A percentile compares a stretch with the other conserved stretches of the same genome.
These are phyloP conservation scores for Boletus reticuloceps DNA, from an alignment of 768 basidiomycete species.

Conservation along the genomic window DNA sequence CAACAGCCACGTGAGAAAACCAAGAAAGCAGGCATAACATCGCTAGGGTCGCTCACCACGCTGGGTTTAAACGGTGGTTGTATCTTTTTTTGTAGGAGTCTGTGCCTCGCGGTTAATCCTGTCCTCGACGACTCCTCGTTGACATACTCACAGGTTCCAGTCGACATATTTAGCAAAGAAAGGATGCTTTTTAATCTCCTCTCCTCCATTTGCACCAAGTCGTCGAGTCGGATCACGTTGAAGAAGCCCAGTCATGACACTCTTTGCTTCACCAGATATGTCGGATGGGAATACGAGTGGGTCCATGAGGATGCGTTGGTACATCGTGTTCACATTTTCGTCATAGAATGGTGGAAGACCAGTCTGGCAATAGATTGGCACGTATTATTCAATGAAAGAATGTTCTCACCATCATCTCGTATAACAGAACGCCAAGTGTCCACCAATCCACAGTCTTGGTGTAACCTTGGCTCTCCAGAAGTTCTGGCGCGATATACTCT, in stretches of 20 bases:
- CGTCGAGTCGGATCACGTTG: slow-evolving; percentile 85
- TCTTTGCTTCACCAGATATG: slow-evolving; percentile 82
- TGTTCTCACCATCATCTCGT: slow-evolving; percentile 83
- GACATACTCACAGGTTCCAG: slow-evolving; percentile 65
- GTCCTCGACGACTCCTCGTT: not conserved
- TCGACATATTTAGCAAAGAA: slow-evolving; percentile 96
- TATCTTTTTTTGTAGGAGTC: slow-evolving; percentile 89
- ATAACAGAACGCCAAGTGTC: slow-evolving; percentile 94
- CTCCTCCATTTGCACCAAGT: slow-evolving; percentile 89
- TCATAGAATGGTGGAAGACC: slow-evolving; percentile 98
- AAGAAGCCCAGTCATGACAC: slow-evolving; percentile 84
- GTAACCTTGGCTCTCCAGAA: slow-evolving; percentile 95
- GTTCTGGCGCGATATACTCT: slow-evolving; percentile 97
- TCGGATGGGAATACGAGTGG: slow-evolving; percentile 91
- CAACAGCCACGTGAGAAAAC: slow-evolving; percentile 7
- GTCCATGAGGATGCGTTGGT: slow-evolving; percentile 91
- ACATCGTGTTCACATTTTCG: slow-evolving; percentile 98
- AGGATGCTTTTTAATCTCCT: slow-evolving; percentile 93
- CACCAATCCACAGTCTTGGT: slow-evolving; percentile 99
- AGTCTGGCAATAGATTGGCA: slow-evolving; percentile 47
- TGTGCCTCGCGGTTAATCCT: slow-evolving; percentile 23
- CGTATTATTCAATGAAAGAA: not conserved
- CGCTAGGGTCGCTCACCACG: slow-evolving; percentile 56
- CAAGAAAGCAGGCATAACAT: not conserved
- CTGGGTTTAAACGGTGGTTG: slow-evolving; percentile 97